Evolutionary conservation across 768 basidiomycete genomes (phyloP).

Genomic region (Lepiota brunneoincarnata): DNA sequence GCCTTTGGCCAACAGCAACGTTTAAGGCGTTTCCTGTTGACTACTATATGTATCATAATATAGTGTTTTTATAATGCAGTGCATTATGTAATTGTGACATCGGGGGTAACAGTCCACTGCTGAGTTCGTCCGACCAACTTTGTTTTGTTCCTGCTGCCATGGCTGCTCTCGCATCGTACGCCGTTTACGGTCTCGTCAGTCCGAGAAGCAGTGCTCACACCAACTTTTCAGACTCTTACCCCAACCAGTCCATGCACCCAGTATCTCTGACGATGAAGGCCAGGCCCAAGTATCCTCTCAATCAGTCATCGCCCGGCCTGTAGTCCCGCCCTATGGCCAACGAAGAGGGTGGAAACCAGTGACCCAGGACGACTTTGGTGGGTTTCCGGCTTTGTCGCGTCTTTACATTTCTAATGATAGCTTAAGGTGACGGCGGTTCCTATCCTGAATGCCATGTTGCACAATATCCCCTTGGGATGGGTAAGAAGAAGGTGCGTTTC

Average conservation of each 20-base stretch:
- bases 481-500: constrained; percentile 81
- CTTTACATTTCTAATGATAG: constrained; percentile 8
- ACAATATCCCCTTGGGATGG: constrained; percentile 95
- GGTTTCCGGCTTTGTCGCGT: constrained; percentile 22
- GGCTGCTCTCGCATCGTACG: constrained; percentile 76
- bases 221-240: constrained; percentile 59
- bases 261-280: constrained; percentile 61
- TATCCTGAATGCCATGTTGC: constrained; percentile 96
- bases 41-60: not conserved
- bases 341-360: constrained; percentile 85
- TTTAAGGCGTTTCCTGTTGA: not conserved
- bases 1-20: constrained; percentile 10
- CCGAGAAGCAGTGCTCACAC: constrained; percentile 9
- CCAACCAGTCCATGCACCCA: constrained; percentile 53
- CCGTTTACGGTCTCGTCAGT: constrained; percentile 16
- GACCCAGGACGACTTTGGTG: constrained; percentile 81
- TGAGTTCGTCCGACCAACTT: not conserved
- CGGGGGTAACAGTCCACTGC: not conserved
- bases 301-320: constrained; percentile 45
- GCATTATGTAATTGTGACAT: constrained; percentile 4
- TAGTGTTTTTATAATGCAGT: not conserved
- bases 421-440: constrained; percentile 75
- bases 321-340: constrained; percentile 82
- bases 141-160: constrained; percentile 17
- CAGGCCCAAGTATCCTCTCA: constrained; percentile 37